A percentile compares a stretch with the other conserved stretches of the same genome.
Conservation (phyloP, 2,329 filamentous ascomycete genomes). For the Neofusicoccum sp. region DNA sequence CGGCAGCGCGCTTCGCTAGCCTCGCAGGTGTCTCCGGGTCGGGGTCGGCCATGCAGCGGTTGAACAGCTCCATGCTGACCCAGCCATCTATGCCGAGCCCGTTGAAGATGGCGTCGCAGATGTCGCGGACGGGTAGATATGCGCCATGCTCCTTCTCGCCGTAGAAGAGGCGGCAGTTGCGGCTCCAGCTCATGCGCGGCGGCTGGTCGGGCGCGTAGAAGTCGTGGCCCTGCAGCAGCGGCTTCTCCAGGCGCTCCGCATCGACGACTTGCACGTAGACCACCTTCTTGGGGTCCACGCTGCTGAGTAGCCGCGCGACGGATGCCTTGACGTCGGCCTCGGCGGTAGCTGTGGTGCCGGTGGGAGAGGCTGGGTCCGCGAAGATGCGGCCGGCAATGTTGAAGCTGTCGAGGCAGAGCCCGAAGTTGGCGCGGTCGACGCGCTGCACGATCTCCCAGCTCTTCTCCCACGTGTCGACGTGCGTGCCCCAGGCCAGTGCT, state of each 20-base stretch:
- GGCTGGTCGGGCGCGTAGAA: slow-evolving; percentile 60
- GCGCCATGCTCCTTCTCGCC: slow-evolving; percentile 61
- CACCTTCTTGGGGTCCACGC: slow-evolving; percentile 62
- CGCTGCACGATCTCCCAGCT: slow-evolving; percentile 66
- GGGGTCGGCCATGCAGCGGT: slow-evolving; percentile 55
- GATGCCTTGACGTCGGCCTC: slow-evolving; percentile 56
- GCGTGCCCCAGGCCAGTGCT: slow-evolving; percentile 69
- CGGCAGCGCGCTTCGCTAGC: slow-evolving; percentile 53
- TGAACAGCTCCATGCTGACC: slow-evolving; percentile 71
- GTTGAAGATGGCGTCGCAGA: slow-evolving; percentile 61
- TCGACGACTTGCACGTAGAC: slow-evolving; percentile 79
- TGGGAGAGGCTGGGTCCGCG: slow-evolving; percentile 60
- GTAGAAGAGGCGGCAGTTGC: slow-evolving; percentile 70
- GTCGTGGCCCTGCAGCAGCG: slow-evolving; percentile 57
- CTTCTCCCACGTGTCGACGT: slow-evolving; percentile 68
- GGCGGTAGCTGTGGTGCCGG: slow-evolving; percentile 54
- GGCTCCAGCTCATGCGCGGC: slow-evolving; percentile 72
- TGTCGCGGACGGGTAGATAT: slow-evolving; percentile 64
- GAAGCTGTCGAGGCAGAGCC: slow-evolving; percentile 74
- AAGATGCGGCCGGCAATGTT: slow-evolving; percentile 72
- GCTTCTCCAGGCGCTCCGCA: slow-evolving; percentile 60
- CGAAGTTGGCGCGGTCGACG: slow-evolving; percentile 70
- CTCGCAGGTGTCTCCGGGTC: slow-evolving; percentile 54
- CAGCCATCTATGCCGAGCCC: slow-evolving; percentile 66
- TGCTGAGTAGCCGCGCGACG: slow-evolving; percentile 53